Conservation (phyloP, 2,329 filamentous ascomycete genomes). For the Bipolaris sorokiniana region DNA sequence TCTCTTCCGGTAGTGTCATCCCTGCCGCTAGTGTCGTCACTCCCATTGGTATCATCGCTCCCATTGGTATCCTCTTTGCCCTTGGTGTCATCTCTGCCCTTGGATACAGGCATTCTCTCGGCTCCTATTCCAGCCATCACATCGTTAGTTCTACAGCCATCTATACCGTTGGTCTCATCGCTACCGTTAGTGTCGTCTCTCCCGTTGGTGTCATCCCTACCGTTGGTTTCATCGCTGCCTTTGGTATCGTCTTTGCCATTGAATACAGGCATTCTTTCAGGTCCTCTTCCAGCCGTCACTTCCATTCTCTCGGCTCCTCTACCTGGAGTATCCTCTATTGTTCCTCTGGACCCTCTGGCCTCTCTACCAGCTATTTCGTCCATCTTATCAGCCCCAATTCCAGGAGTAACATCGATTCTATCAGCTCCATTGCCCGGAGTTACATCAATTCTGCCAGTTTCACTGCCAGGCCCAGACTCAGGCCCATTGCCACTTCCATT, state of each 20-base stretch:
- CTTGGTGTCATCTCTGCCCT: not conserved
- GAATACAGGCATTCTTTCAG: not conserved
- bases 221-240: not conserved
- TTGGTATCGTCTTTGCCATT: not conserved
- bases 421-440: not conserved
- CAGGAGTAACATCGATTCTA: no score
- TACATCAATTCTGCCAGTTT: not conserved
- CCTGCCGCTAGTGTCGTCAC: not conserved
- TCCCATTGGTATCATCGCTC: not conserved
- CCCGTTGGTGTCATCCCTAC: not conserved
- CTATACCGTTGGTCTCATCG: not conserved
- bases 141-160: not conserved
- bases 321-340: not conserved
- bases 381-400: no score
- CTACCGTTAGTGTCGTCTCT: not conserved
- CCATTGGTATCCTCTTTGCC: not conserved
- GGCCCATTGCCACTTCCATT: no score
- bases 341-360: not conserved
- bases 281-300: not conserved
- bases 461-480: no score
- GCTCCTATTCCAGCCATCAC: no score
- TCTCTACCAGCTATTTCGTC: not conserved
- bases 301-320: not conserved
- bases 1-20: not conserved
- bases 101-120: not conserved